Percentiles rank a stretch among this genome's conserved stretches.
Conservation (phyloP, 2,329 filamentous ascomycete genomes). For the Pseudohalonectria lignicola region DNA sequence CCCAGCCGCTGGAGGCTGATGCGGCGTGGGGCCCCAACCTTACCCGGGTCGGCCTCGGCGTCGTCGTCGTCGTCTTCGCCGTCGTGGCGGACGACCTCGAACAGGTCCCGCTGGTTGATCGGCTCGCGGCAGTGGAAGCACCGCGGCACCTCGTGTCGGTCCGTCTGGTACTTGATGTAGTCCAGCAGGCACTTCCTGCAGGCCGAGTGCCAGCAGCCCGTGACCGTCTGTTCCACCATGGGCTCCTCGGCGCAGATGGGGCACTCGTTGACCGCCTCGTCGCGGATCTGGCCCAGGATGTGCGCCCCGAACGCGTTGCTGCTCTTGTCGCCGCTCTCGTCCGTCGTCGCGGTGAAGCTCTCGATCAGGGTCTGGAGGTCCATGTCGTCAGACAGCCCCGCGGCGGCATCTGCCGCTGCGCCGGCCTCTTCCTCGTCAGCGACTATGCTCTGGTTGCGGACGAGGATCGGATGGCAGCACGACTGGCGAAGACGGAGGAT, state of each 20-base stretch:
- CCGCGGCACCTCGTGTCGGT: slow-evolving; percentile 62
- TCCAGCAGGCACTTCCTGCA: slow-evolving; percentile 89
- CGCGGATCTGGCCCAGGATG: slow-evolving; percentile 82
- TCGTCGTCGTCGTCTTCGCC: slow-evolving; percentile 26
- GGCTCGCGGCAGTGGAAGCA: slow-evolving; percentile 87
- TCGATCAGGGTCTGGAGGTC: slow-evolving; percentile 79
- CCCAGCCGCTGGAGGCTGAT: slow-evolving; percentile 52
- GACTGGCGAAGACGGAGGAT: slow-evolving; percentile 86
- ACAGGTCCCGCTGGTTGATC: slow-evolving; percentile 75
- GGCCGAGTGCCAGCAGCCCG: slow-evolving; percentile 94
- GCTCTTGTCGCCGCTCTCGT: slow-evolving; percentile 47
- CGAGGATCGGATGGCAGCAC: slow-evolving; percentile 86
- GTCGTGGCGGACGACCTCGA: slow-evolving; percentile 81
- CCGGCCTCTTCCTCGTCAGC: slow-evolving; percentile 81
- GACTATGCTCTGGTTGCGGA: slow-evolving; percentile 73
- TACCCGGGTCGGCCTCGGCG: slow-evolving; percentile 11
- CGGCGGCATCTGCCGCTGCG: slow-evolving; percentile 64
- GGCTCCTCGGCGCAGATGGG: slow-evolving; percentile 92
- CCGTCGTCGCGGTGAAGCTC: slow-evolving; percentile 63
- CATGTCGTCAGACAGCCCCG: slow-evolving; percentile 89
- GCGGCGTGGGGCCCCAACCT: too few relatives aligned
- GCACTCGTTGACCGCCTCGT: slow-evolving; percentile 80
- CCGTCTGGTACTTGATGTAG: slow-evolving; percentile 78
- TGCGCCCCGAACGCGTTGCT: slow-evolving; percentile 72
- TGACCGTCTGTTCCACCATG: slow-evolving; percentile 90